Evolutionary conservation across 345 rosid genomes (phyloP), one percentile per base, ranked within the genome.

Genomic region (Murraya koenigii): DNA sequence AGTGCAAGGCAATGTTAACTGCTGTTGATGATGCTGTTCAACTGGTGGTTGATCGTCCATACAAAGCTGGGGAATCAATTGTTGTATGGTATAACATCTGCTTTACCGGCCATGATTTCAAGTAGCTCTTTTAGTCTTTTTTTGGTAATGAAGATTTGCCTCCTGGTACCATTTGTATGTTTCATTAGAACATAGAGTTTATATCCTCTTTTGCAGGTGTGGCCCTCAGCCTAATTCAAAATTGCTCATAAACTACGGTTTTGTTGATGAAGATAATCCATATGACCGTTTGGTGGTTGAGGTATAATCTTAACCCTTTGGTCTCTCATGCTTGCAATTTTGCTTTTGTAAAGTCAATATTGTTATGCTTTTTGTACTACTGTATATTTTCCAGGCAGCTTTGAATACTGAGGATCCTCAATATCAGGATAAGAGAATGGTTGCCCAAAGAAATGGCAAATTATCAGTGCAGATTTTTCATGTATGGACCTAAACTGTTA

Each of bases 141-240:
- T 72, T 69, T 75, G 82, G 75, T 38, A 67, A 79, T 54, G 30
- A 30, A 66, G 65, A 19, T 58, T 77, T 79, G 64, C 81, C 64
- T 73, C 56, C 39, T 73, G 52, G 58, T 65, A 49, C 15, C 69
- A 52, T 68, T 54, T 19, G 61, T 64, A 17, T 75, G 49, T 39
- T 60, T 36, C n/a, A 49, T 58, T 26, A 47, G 66, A 30, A 67
- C 69, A 69, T 60, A 81, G 49, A 39, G 36, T 78, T 36, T 60
- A 38, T 66, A 20, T 59, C 32, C 39, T 28, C 10, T 49, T 67
- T 73, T 77, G 72, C 65, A 94, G 99, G 99, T 95, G 99, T 89
- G 99, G 99, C 62, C 99, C 99, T 52, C 98, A 95, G 74, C 96
- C 99, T 71, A 95, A 95, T 82, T 85, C 98, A 30, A 95, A 86